phyloP scores from a whole-genome alignment of 768 basidiomycete species.

The Leccinum sublutescens region DNA sequence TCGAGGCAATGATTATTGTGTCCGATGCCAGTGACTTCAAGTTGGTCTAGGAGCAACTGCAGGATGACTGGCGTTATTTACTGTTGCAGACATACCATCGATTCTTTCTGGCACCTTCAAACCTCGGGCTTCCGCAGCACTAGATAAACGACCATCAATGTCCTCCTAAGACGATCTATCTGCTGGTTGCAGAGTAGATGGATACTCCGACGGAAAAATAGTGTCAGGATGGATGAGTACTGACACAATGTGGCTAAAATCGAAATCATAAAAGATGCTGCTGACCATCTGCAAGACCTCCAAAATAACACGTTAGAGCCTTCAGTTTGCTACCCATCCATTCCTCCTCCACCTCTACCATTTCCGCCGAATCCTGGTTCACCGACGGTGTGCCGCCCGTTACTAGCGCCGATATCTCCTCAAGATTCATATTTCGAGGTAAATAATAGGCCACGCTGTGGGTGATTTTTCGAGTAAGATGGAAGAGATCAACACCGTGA shows the following conservation, averaged over 20 bases:
- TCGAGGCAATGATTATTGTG: background rate
- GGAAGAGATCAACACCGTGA: slow-evolving; percentile 80
- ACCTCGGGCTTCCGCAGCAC: background rate
- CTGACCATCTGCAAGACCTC: slow-evolving; percentile 73
- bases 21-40: too few species aligned
- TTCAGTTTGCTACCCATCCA: slow-evolving; percentile 96
- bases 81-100: too few species aligned
- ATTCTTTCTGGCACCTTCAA: too few species aligned
- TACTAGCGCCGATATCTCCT: slow-evolving; percentile 65
- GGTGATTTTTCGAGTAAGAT: slow-evolving; percentile 66
- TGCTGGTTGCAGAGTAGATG: background rate
- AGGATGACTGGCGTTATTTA: background rate
- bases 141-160: background rate
- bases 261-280: slow-evolving; percentile 50
- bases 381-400: slow-evolving; percentile 3
- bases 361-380: slow-evolving; percentile 39
- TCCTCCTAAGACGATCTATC: background rate
- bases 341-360: slow-evolving; percentile 90
- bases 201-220: background rate
- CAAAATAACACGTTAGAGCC: slow-evolving; percentile 92
- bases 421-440: slow-evolving; percentile 74
- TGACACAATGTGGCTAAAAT: background rate
- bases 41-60: too few species aligned
- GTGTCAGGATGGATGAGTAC: background rate
- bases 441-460: slow-evolving; percentile 86